Evolutionary conservation across 2,329 filamentous ascomycete species (phyloP), one percentile per base, ranked within the genome.

Genomic region (Purpureocillium lavendulum): DNA sequence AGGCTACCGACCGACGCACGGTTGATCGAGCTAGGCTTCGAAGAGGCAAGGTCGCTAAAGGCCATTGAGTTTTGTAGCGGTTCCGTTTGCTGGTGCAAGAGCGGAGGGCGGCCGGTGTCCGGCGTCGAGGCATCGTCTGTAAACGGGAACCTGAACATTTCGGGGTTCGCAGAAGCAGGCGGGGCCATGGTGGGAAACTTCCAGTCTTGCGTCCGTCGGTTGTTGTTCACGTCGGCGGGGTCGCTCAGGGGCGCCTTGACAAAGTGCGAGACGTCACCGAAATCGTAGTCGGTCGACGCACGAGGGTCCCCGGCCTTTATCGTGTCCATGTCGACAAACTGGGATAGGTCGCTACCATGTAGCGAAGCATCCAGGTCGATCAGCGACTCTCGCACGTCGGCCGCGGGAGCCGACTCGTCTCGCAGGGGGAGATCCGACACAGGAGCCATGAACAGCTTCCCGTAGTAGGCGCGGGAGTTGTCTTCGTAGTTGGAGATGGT

Each of bases 301-400:
- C 67, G 64, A 8, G 66, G 62, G 14, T 67, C 64, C 7, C 59
- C 65, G n/a, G 70, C 66, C 44, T 62, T 70, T 45, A 82, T 75
- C 4, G 77, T 82, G 39, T 73, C 71, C 66, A 81, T 66, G 47
- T 81, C 76, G 30, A 71, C 70, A 45, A 80, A 81, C 39, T 66
- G 70, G 1, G 76, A 75, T 1, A 77, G 60, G 4, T 74, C 71
- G 30, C 64, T 69, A 2, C 73, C 74, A 33, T 70, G 65, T 7
- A 82, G 60, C 14, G 76, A 80, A 2, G 69, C 73, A 45, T 81
- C 79, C 7, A 82, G 66, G 48, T 82, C 78, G 41, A 82, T 83
- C 14, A 82, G 65, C 1, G 77, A 80, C 51, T 82, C 77, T 40
- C 74, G 64, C n/a, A 80, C 67, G 3, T 71, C 57, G 56, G 47